Evolutionary conservation across 495 filamentous ascomycete species (phyloP), one percentile per base, ranked within the genome.

Genomic region (Lepraria neglecta): DNA sequence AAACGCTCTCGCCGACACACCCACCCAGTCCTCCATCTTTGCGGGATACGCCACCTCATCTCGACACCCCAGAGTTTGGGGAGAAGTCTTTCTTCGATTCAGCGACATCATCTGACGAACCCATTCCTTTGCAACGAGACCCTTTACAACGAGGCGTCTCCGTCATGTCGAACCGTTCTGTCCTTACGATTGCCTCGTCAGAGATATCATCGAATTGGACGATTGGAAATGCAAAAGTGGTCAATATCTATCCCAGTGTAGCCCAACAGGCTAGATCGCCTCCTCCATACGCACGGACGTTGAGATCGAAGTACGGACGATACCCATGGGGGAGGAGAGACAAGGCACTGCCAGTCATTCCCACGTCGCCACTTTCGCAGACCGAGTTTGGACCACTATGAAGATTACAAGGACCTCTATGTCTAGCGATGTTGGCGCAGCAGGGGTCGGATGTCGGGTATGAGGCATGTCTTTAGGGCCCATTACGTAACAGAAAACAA

Each of bases 161-260:
- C 3, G 65, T 65, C 10, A 65, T 65, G 61, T 69, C 67, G 3
- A 64, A 66, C 42, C 58, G 67, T 24, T 69, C 67, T 12, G 50
- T 55, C 35, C 42, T 64, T 12, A 69, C 67, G 12, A 68, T 69
- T n/a, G 67, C 67, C n/a, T 64, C 65, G 6, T 66, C 64, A 6
- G 67, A 69, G 42, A 60, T 69, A 6, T 66, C 64, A 4, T 59
- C 65, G 6, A 66, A 67, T 19, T 69, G 67, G 67, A 66, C 64
- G 2, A 61, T 69, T 42, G 67, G 64, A 40, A 69, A 66, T 27
- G 67, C 67, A 14, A 56, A 66, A 52, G 47, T 58, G 24, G 61
- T 69, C 31, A 64, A 62, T n/a, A 69, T 69, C 46, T 66, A 68
- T 30, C 67, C 67, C 21, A 66, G 67, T 27, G 43, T 69, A 31